Evolutionary conservation across 257 asterid genomes (phyloP).

Genomic region (Przewalskia tangutica): DNA sequence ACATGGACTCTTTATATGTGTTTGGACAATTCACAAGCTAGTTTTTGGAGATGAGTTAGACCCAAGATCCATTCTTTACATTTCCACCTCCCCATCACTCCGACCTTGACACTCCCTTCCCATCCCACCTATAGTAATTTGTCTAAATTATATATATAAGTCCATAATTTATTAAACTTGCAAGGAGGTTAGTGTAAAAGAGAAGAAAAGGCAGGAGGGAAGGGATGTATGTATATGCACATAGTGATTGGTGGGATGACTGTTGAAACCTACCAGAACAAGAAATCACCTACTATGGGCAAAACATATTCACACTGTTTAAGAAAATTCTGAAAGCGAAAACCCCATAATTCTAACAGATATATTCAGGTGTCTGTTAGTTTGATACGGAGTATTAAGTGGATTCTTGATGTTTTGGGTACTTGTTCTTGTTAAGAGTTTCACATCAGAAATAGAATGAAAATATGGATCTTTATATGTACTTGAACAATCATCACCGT

Average conservation of each 20-base stretch:
- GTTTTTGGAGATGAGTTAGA: too few species aligned
- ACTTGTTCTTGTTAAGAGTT: slow-evolving; percentile 14
- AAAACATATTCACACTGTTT: slow-evolving; percentile 1
- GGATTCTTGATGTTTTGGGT: slow-evolving; percentile 29
- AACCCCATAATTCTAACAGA: slow-evolving; percentile 18
- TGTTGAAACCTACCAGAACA: slow-evolving; percentile 12
- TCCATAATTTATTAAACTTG: too few species aligned
- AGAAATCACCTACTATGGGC: slow-evolving; percentile 16
- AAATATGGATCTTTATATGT: too few species aligned
- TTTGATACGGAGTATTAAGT: neutral
- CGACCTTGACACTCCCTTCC: too few species aligned
- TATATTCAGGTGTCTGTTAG: slow-evolving; percentile 20
- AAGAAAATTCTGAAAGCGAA: slow-evolving; percentile 4
- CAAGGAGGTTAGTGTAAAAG: neutral
- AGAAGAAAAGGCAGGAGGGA: neutral
- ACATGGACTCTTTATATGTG: too few species aligned
- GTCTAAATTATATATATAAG: too few species aligned
- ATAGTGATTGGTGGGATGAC: neutral
- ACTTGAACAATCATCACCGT: too few species aligned
- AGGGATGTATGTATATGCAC: neutral
- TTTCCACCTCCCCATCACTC: too few species aligned
- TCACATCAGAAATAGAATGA: too few species aligned
- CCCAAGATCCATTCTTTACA: too few species aligned
- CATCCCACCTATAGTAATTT: too few species aligned
- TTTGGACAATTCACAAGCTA: too few species aligned